These are phyloP conservation scores for Neonothopanus nambi DNA, from an alignment of 1,284 basidiomycete genomes.

Conservation along the genomic window DNA sequence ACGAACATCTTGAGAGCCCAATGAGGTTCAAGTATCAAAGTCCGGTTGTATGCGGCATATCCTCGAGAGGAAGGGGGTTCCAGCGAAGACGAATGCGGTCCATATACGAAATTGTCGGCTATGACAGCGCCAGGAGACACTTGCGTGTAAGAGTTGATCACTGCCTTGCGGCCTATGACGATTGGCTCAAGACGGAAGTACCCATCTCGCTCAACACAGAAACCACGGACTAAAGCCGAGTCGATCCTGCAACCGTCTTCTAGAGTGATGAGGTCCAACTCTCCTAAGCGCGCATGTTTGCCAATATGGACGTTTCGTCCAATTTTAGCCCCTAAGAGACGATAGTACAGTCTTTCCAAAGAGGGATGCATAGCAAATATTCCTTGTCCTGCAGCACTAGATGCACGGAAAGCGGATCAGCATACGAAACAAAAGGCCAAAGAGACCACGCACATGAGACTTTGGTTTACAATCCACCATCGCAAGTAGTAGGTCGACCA, in stretches of 20 bases:
- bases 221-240: constrained; percentile 40
- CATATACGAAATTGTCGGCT: constrained; percentile 38
- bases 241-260: constrained; percentile 44
- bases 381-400: constrained; percentile 39
- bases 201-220: constrained; percentile 46
- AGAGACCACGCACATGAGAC: constrained; percentile 29
- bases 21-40: constrained; percentile 32
- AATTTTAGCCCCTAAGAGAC: constrained; percentile 44
- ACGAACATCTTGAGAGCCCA: constrained; percentile 35
- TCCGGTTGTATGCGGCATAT: constrained; percentile 42
- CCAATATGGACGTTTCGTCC: constrained; percentile 41
- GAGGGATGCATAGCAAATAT: constrained; percentile 41
- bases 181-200: constrained; percentile 41
- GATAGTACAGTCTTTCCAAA: constrained; percentile 40
- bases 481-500: constrained; percentile 45
- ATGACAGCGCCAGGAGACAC: constrained; percentile 42
- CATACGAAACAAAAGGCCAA: neutral
- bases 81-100: constrained; percentile 45
- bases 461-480: constrained; percentile 50
- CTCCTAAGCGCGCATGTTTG: constrained; percentile 37
- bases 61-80: constrained; percentile 36
- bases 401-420: neutral
- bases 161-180: constrained; percentile 37
- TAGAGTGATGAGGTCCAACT: constrained; percentile 43
- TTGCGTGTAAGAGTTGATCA: constrained; percentile 45